A percentile compares a stretch with the other conserved stretches of the same genome.
These are phyloP conservation scores for Aspergillus baeticus DNA, from an alignment of 495 filamentous ascomycete species.

Conservation along the genomic window DNA sequence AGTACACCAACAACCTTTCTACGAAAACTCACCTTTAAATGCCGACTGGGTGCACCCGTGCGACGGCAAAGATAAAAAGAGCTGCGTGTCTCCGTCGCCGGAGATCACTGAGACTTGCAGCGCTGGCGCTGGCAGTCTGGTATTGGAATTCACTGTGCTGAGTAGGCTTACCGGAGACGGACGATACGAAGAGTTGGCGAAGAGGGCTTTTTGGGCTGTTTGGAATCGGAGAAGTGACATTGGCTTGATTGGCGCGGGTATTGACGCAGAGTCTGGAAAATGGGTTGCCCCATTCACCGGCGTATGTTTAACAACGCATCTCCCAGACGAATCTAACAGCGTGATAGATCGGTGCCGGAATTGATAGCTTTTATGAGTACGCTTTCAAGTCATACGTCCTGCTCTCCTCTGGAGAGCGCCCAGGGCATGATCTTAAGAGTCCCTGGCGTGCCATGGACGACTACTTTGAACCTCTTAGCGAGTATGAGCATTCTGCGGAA, in stretches of 20 bases:
- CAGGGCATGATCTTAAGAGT: conserved; percentile 29
- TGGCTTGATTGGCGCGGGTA: conserved; percentile 85
- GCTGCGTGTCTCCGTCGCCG: conserved; percentile 39
- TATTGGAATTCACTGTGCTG: conserved; percentile 87
- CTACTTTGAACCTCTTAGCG: conserved; percentile 56
- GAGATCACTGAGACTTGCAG: conserved; percentile 96
- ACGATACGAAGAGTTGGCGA: conserved; percentile 83
- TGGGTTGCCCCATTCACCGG: conserved; percentile 88
- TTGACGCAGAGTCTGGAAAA: conserved; percentile 86
- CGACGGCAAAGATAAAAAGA: conserved; percentile 14
- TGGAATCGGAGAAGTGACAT: conserved; percentile 84
- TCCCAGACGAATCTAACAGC: too few relatives aligned
- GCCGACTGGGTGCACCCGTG: conserved; percentile 37
- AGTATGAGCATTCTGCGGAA: conserved; percentile 67
- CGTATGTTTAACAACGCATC: too few relatives aligned
- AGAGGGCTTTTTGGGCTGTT: conserved; percentile 92
- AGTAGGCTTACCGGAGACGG: conserved; percentile 85
- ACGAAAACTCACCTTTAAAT: conserved; percentile 74
- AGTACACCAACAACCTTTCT: conserved; percentile 68
- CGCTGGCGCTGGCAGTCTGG: conserved; percentile 89
- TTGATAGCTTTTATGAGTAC: conserved; percentile 98
- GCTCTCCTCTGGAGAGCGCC: conserved; percentile 62
- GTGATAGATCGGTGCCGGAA: conserved; percentile 77
- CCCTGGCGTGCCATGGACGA: conserved; percentile 40
- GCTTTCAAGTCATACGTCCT: conserved; percentile 91